Percentiles rank a stretch among this genome's conserved stretches.
These are phyloP conservation scores for Psilocybe azurescens DNA, from an alignment of 768 basidiomycete species.

Conservation along the genomic window DNA sequence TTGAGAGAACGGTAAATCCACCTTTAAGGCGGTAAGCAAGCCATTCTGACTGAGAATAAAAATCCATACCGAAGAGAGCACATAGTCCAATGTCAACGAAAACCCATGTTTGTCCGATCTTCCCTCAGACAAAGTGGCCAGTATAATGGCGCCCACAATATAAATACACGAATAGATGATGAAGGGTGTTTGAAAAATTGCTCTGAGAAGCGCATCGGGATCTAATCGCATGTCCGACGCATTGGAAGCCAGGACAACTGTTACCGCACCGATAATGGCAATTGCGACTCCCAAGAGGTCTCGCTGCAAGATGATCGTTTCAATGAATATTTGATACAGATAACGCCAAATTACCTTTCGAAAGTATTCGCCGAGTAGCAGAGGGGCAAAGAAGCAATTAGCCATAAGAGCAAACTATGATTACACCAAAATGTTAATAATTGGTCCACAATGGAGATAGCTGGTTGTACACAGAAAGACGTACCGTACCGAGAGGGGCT, in stretches of 20 bases:
- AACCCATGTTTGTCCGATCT: constrained; percentile 68
- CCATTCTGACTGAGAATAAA: neutral
- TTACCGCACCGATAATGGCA: constrained; percentile 87
- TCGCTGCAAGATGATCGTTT: constrained; percentile 48
- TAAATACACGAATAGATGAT: constrained; percentile 76
- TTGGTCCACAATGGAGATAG: neutral
- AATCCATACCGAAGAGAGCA: constrained; percentile 73
- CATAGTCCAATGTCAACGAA: constrained; percentile 89
- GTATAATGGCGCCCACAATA: constrained; percentile 54
- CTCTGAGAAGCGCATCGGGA: constrained; percentile 66
- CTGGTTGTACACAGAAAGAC: constrained; percentile 27
- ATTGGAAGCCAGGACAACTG: constrained; percentile 87
- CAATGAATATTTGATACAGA: neutral
- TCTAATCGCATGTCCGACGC: constrained; percentile 73
- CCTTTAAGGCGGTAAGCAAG: constrained; percentile 43
- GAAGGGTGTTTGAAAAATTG: constrained; percentile 76
- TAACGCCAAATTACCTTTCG: constrained; percentile 56
- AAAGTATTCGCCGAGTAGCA: constrained; percentile 84
- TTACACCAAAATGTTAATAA: neutral
- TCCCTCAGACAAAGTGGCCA: constrained; percentile 71
- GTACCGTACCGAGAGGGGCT: constrained; percentile 93
- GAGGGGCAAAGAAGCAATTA: constrained; percentile 92
- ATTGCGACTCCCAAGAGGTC: constrained; percentile 81
- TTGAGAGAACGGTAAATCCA: constrained; percentile 94
- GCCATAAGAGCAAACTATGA: constrained; percentile 87